Percentiles rank a stretch among this genome's conserved stretches.
phyloP scores from a whole-genome alignment of 1,284 basidiomycete species.

The Polyporus tsugae region DNA sequence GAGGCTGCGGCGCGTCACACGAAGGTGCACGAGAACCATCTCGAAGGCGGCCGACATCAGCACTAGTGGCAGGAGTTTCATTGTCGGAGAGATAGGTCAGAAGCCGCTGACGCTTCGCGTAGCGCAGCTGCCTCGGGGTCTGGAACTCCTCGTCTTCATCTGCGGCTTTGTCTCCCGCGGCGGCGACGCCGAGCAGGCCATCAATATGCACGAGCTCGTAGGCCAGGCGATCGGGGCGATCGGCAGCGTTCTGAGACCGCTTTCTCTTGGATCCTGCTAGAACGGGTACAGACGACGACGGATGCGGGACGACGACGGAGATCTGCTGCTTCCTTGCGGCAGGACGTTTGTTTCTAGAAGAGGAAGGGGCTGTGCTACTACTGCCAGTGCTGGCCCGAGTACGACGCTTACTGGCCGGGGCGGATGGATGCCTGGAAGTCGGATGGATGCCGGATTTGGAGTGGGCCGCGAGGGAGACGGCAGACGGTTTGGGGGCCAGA shows the following conservation, averaged over 20 bases:
- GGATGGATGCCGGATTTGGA: conserved; percentile 12
- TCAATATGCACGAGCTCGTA: conserved; percentile 25
- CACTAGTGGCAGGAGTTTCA: conserved; percentile 6
- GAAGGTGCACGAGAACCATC: conserved; percentile 2
- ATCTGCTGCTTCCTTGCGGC: conserved; percentile 11
- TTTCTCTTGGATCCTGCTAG: conserved; percentile 28
- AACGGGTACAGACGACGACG: conserved; percentile 9
- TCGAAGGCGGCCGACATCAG: background rate
- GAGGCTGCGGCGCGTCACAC: conserved; percentile 1
- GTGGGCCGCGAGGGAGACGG: conserved; percentile 1
- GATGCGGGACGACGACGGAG: background rate
- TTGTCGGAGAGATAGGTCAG: conserved; percentile 16
- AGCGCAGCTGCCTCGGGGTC: conserved; percentile 31
- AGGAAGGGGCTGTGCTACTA: conserved; percentile 12
- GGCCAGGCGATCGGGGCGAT: conserved; percentile 17
- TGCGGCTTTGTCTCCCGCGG: background rate
- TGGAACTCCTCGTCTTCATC: conserved; percentile 11
- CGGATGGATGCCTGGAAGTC: conserved; percentile 1
- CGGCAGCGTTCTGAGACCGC: conserved; percentile 11
- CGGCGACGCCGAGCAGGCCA: background rate
- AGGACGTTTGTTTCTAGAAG: conserved; percentile 12
- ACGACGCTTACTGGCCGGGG: conserved; percentile 15
- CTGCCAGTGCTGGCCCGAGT: conserved; percentile 17
- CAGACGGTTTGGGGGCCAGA: background rate
- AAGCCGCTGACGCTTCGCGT: conserved; percentile 32